Base-by-base conservation (phyloP, 176 grass and related monocot species). In the Oryza brachyantha region DNA sequence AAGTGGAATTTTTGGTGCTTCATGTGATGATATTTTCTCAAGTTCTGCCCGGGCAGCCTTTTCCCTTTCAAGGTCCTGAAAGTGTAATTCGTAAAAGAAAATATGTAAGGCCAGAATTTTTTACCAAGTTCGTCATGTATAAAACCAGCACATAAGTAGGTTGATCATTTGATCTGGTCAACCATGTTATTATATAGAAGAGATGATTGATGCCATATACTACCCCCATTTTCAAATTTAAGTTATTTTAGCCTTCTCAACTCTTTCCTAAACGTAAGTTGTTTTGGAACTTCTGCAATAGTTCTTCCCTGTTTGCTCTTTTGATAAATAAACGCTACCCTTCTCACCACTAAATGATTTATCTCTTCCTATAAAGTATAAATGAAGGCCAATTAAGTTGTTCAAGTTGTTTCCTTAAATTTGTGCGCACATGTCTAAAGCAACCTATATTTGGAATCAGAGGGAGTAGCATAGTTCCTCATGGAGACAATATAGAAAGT, bases 61-160 rank as follows among this genome's bases (percentile, higher is more conserved):
- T 91, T 93, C 88, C 63, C 88, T 93, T 85, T 96, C 92, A 71
- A 99, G 88, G 73, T 99, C 96, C 96, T 99, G 86, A 52, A 81
- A 79, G 65, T 40, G 66, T 13, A 67, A 81, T 62, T 55, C 26
- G 35, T 28, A 8, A 46, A 84, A 79, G 13, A 81, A 54, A 43
- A 17, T 68, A 73, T 76, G 24, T 45, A 81, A 81, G 41, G 28
- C 28, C 68, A 55, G 57, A 73, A 13, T 84, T 57, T 70, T 21
- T 64, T 60, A 74, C 79, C 40, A 61, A 62, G 61, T 38, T 66
- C 24, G 24, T 61, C 7, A 43, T 24, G 34, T 27, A 75, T 14
- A 2, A 2, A 84, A 84, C 75, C 26, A 74, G 24, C 9, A 61
- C 50, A 22, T 37, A 12, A 43, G 39, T 22, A 70, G 13, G 27